Conservation (phyloP, 352 stramenopile genomes). For the Globisporangium cystogenes region DNA sequence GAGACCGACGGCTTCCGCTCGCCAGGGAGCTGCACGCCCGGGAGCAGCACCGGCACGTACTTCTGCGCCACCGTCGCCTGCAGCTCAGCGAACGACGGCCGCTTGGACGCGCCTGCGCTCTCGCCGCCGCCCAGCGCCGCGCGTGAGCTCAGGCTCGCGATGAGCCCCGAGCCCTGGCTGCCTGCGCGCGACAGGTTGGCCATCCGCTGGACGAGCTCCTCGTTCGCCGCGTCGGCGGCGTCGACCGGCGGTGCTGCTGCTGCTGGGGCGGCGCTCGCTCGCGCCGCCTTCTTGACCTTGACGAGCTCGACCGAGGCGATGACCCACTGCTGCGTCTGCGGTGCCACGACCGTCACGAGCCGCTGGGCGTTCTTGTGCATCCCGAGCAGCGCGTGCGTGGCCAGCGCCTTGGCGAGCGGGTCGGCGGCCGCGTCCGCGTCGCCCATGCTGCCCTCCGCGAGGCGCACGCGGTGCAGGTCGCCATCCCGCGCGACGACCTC, state of each 20-base stretch:
- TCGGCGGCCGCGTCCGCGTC: constrained; percentile 9
- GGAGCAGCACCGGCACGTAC: constrained; percentile 42
- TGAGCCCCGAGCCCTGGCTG: constrained; percentile 44
- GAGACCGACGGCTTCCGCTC: constrained; percentile 5
- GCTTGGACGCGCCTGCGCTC: constrained; percentile 1
- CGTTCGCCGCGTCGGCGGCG: constrained; percentile 13
- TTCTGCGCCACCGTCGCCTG: constrained; percentile 15
- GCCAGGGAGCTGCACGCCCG: constrained; percentile 36
- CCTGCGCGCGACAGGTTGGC: constrained; percentile 55
- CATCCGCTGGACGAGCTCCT: constrained; percentile 70
- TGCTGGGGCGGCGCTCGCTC: constrained; percentile 10
- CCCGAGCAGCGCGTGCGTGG: constrained; percentile 36
- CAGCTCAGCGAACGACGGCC: constrained; percentile 11
- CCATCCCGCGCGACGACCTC: constrained; percentile 18
- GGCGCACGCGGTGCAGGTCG: constrained; percentile 45
- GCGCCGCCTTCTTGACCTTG: constrained; percentile 69
- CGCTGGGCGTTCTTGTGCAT: constrained; percentile 63
- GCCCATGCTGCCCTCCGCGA: constrained; percentile 15
- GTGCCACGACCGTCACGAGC: constrained; percentile 46
- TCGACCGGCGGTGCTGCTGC: constrained; percentile 9
- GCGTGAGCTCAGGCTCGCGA: constrained; percentile 47
- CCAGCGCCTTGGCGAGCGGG: constrained; percentile 28
- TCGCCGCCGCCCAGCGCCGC: neutral
- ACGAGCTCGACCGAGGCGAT: constrained; percentile 68
- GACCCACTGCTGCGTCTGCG: constrained; percentile 42